Percentiles rank a stretch among this genome's conserved stretches.
Evolutionary conservation across 2,329 filamentous ascomycete species (phyloP).

Genomic region (Sporothrix luriei): DNA sequence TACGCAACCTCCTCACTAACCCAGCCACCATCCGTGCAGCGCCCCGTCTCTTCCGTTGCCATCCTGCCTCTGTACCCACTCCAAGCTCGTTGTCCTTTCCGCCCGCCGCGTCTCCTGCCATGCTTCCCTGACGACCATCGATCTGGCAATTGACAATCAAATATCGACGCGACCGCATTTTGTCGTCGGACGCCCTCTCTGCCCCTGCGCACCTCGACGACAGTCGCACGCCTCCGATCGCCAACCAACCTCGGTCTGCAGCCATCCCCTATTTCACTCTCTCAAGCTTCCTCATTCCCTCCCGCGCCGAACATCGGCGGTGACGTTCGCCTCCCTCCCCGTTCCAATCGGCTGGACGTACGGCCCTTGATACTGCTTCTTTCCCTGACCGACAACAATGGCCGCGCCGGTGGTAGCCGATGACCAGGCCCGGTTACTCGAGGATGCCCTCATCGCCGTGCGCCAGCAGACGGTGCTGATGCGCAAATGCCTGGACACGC

Average conservation of each 20-base stretch:
- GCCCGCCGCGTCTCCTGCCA: conserved; percentile 7
- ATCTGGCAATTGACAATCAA: background rate
- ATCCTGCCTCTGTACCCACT: conserved; percentile 20
- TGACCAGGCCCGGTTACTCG: conserved; percentile 87
- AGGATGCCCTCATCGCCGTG: conserved; percentile 95
- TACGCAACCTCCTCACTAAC: conserved; percentile 16
- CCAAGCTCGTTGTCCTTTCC: background rate
- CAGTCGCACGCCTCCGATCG: conserved; percentile 3
- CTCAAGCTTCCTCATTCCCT: conserved; percentile 10
- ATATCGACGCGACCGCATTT: background rate
- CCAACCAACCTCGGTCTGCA: background rate
- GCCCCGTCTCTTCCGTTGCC: conserved; percentile 31
- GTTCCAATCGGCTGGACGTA: background rate
- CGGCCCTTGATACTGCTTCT: background rate
- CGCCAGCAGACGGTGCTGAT: conserved; percentile 96
- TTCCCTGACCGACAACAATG: conserved; percentile 29
- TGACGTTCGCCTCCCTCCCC: background rate
- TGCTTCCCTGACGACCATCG: conserved; percentile 11
- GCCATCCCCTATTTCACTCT: conserved; percentile 8
- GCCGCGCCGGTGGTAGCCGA: conserved; percentile 64
- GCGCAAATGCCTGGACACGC: conserved; percentile 96
- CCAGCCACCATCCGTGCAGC: conserved; percentile 31
- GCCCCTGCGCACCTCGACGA: background rate
- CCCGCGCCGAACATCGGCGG: conserved; percentile 28
- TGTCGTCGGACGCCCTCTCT: background rate